phyloP scores from a whole-genome alignment of 192 early-diverging fungal genomes.

The Umbelopsis sp. region DNA sequence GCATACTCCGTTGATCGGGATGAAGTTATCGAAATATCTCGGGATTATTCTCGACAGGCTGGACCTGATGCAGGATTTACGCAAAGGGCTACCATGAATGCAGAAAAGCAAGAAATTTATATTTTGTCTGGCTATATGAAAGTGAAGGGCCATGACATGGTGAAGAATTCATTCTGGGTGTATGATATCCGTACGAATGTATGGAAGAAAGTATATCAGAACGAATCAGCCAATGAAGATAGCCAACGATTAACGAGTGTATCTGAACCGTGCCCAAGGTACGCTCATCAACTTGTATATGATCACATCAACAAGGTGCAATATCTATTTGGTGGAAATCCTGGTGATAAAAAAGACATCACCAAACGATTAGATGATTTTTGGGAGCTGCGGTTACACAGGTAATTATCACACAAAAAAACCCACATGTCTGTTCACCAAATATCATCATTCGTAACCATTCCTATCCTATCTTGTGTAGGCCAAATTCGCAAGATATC shows the following conservation, averaged over 20 bases:
- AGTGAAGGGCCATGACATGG: slow-evolving; percentile 61
- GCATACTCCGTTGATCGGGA: slow-evolving; percentile 83
- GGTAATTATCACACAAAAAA: slow-evolving; percentile 44
- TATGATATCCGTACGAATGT: slow-evolving; percentile 54
- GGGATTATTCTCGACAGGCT: slow-evolving; percentile 71
- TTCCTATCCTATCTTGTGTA: neutral
- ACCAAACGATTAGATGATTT: slow-evolving; percentile 79
- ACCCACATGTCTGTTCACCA: neutral
- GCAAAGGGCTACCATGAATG: slow-evolving; percentile 82
- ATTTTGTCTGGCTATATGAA: slow-evolving; percentile 73
- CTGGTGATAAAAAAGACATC: slow-evolving; percentile 63
- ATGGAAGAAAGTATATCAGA: slow-evolving; percentile 75
- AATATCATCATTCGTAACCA: neutral
- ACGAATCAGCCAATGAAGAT: slow-evolving; percentile 38
- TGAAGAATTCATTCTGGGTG: slow-evolving; percentile 81
- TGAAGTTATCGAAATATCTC: slow-evolving; percentile 74
- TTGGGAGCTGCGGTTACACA: slow-evolving; percentile 72
- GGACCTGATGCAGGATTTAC: slow-evolving; percentile 85
- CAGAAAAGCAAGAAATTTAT: slow-evolving; percentile 79
- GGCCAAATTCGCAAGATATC: slow-evolving; percentile 67
- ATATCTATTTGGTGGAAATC: slow-evolving; percentile 95
- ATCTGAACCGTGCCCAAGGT: slow-evolving; percentile 79
- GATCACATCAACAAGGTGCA: slow-evolving; percentile 69
- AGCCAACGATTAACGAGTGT: slow-evolving; percentile 20
- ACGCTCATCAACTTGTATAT: slow-evolving; percentile 92